Evolutionary conservation across 306 rosid species (phyloP).

Genomic region (Vachellia collinsii): DNA sequence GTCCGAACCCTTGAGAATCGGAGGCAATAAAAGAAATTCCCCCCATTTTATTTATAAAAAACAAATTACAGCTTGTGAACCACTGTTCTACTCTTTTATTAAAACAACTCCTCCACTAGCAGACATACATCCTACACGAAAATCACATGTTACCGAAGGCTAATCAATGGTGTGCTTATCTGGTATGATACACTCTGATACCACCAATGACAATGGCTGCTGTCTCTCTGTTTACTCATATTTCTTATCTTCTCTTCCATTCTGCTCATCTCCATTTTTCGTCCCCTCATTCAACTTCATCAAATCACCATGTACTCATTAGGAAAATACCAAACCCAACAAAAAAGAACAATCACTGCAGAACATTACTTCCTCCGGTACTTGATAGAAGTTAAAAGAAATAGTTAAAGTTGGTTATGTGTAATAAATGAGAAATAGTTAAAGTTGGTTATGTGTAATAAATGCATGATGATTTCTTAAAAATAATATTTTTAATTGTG

Average conservation of each 20-base stretch:
- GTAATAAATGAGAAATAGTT: no score
- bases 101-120: constrained; percentile 35
- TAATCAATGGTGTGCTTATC: constrained; percentile 14
- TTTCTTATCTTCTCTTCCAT: constrained; percentile 56
- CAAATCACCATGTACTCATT: background rate
- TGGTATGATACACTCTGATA: constrained; percentile 30
- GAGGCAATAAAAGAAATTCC: constrained; percentile 27
- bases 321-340: background rate
- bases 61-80: constrained; percentile 36
- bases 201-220: constrained; percentile 23
- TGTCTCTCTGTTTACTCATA: constrained; percentile 37
- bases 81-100: constrained; percentile 37
- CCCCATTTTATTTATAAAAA: constrained; percentile 30
- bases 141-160: constrained; percentile 36
- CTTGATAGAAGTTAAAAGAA: no score
- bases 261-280: constrained; percentile 45
- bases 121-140: constrained; percentile 31
- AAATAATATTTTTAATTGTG: no score
- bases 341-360: constrained; percentile 15
- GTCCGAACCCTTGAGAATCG: constrained; percentile 40
- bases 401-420: no score
- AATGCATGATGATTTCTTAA: no score
- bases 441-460: no score
- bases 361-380: background rate
- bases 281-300: constrained; percentile 74